Conservation (phyloP, 441 rosid genomes). For the Viola pubescens region DNA sequence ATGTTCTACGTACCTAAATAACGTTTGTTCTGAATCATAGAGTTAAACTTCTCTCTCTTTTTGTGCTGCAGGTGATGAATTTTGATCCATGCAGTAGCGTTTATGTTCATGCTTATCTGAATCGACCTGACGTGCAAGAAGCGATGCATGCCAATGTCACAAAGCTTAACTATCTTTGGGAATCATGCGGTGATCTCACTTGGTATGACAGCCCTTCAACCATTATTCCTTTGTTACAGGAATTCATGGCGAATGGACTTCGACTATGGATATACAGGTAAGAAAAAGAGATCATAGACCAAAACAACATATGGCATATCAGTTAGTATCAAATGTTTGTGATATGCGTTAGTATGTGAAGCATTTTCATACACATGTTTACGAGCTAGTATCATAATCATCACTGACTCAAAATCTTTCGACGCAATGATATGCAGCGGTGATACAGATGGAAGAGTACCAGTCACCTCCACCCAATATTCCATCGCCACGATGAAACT, state of each 20-base stretch:
- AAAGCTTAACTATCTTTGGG: conserved; percentile 48
- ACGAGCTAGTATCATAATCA: not conserved
- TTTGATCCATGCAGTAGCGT: conserved; percentile 58
- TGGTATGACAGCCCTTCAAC: conserved; percentile 62
- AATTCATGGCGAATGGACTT: conserved; percentile 40
- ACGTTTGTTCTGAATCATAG: not conserved
- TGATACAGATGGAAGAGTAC: conserved; percentile 63
- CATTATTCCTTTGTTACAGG: conserved; percentile 43
- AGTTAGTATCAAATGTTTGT: not conserved
- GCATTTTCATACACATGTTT: not conserved
- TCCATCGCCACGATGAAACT: conserved; percentile 50
- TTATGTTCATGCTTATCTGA: conserved; percentile 57
- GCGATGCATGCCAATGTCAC: conserved; percentile 85
- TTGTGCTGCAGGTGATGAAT: conserved; percentile 23
- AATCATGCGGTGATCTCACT: conserved; percentile 44
- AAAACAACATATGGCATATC: not conserved
- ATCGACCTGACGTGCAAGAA: conserved; percentile 53
- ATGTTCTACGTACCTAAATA: not conserved
- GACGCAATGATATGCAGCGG: conserved; percentile 35
- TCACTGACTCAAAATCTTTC: no score
- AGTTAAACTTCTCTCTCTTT: not conserved
- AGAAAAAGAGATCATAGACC: not conserved
- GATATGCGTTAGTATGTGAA: no score
- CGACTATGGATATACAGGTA: conserved; percentile 66
- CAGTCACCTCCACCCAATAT: conserved; percentile 54